Evolutionary conservation across 148 eudicot genomes (phyloP), one percentile per base, ranked within the genome.

Genomic region (Diospyros lotus): DNA sequence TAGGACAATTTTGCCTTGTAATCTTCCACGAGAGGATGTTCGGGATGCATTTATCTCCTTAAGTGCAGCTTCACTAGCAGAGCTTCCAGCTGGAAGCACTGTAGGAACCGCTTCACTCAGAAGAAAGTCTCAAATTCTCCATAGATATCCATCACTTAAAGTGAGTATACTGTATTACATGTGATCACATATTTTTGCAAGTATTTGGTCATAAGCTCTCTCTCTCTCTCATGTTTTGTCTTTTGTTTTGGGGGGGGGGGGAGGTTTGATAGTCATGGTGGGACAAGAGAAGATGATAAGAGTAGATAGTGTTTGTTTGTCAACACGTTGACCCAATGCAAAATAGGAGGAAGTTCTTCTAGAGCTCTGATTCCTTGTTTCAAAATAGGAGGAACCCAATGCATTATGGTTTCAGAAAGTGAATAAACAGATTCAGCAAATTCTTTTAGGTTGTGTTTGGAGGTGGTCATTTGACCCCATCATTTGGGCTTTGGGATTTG

Each of bases 41-140:
- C 87, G 96, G 69, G 98, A 95, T 88, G 98, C 98, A 65, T 92
- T 95, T 75, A 95, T 95, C 78, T 93, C 97, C 66, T 78, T 89
- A 45, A 68, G 83, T 81, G 87, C 89, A 55, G 82, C 89, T 74
- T 87, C 97, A 62, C 84, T 94, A 59, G 97, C 92, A 39, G 97
- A 94, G 51, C 87, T 95, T 73, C 97, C 98, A 58, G 84, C 96
- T 59, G 98, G 97, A 75, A 92, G 97, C 83, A 82, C 84, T 64
- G 84, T 95, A 42, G 98, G 98, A 69, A 95, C 97, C 69, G 97
- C 98, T 44, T 95, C 97, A 55, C 83, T 95, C 18, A 86, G 98
- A 82, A 92, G 98, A 73, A 95, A 90, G 78, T 95, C 98, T 13
- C 98, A 95, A 72, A 76, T 95, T 65, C 88, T 95, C 46, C 95